Conservation (phyloP, 2,329 filamentous ascomycete species). For the Gnomoniopsis smithogilvyi region DNA sequence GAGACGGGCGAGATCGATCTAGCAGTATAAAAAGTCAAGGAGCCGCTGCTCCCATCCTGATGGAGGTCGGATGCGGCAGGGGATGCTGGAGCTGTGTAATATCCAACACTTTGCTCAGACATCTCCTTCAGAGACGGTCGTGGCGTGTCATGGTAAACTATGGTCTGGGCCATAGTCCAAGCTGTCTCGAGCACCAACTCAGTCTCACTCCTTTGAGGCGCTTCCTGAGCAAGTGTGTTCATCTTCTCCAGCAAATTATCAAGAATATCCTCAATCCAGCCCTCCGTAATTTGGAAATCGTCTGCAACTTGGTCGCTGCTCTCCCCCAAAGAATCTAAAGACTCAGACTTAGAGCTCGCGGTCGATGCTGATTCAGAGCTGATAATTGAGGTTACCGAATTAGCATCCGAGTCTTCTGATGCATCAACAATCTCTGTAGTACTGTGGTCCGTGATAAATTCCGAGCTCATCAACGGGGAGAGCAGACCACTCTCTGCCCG, state of each 20-base stretch:
- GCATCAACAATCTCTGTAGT: too few species aligned
- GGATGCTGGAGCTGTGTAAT: not conserved
- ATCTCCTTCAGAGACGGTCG: not conserved
- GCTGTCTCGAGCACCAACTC: not conserved
- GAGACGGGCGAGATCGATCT: not conserved
- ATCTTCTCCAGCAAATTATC: not conserved
- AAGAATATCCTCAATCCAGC: constrained; percentile 9
- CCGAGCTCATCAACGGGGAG: too few species aligned
- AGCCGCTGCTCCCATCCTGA: not conserved
- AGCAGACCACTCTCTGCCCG: too few species aligned
- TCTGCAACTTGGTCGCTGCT: too few species aligned
- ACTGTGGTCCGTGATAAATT: too few species aligned
- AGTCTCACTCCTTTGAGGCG: not conserved
- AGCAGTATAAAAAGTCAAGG: not conserved
- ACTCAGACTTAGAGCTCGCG: too few species aligned
- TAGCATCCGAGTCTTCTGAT: too few species aligned
- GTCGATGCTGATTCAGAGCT: too few species aligned
- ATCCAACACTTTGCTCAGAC: not conserved
- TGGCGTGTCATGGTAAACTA: not conserved
- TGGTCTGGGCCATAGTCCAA: not conserved
- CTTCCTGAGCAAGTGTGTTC: not conserved
- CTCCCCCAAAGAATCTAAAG: too few species aligned
- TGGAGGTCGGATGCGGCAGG: not conserved
- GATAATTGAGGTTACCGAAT: too few species aligned
- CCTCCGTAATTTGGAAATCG: too few species aligned